Base-by-base conservation (phyloP, 352 stramenopile genomes). In the Pythium utonaiense region DNA sequence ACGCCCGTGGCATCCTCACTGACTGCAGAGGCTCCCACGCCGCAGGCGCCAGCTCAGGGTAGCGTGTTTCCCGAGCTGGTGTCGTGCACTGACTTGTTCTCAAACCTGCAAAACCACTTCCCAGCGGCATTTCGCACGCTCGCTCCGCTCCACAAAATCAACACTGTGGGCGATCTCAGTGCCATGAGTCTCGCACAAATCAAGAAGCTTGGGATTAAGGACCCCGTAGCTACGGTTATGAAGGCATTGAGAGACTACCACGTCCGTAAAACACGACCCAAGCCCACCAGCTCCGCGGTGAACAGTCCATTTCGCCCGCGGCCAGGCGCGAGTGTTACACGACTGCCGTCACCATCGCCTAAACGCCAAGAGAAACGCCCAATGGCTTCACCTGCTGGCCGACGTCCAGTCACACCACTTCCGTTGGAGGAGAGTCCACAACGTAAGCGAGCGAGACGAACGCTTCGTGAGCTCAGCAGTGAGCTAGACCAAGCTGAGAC, bases 151-250 rank as follows among this genome's bases (percentile, higher is more conserved):
- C 80, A 83, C 69, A 85, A 88, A 50, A 75, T 93, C 50, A 75
- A 80, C 31, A 91, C 81, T 0, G 74, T 93, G 27, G 79, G 83
- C 22, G 76, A 93, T 62, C 54, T 91, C 52, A 86, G 77, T 50
- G 61, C 71, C 0, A 75, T 84, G 58, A 51, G 66, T 0, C 38
- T 77, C 13, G 67, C 78, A 36, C 77, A 81, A 55, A 73, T 93
- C 24, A 74, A 71, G 38, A 75, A 72, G 21, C 80, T 93, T 34
- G 79, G 73, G 2, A 64, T 90, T 6, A 87, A 87, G 47, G 78
- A 90, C 8, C 72, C 76, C 7, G 67, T 84, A 4, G 59, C 38
- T 12, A 88, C 76, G 6, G 73, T 91, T 41, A 56, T 64, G 38
- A 75, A 74, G 24, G 83, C 80, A 1, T 60, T 93, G 22, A 57